Conservation (phyloP, 306 rosid genomes). For the Medicago truncatula region MtrunA17r5.0-ANR NC_053046.1:32857001-32857500, state of each 20-base stretch:
- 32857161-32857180: slow-evolving; percentile 55
- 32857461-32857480: too few species aligned
- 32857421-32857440: not conserved
- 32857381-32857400: not conserved
- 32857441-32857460: too few species aligned
- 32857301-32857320: slow-evolving; percentile 52
- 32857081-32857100: slow-evolving; percentile 54
- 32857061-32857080: slow-evolving; percentile 55
- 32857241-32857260: slow-evolving; percentile 44
- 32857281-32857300: slow-evolving; percentile 50
- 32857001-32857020: slow-evolving; percentile 41
- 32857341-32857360: slow-evolving; percentile 39
- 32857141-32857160: slow-evolving; percentile 56
- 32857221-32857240: slow-evolving; percentile 46
- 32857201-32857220: slow-evolving; percentile 48
- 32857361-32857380: slow-evolving; percentile 57
- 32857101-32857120: slow-evolving; percentile 58
- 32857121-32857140: slow-evolving; percentile 53
- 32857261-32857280: slow-evolving; percentile 59
- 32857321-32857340: slow-evolving; percentile 48
- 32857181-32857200: slow-evolving; percentile 56
- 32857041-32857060: slow-evolving; percentile 12
- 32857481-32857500: too few species aligned
- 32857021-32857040: not conserved
- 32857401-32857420: not conserved